A percentile compares a stretch with the other conserved stretches of the same genome.
Evolutionary conservation across 192 early-diverging fungal species (phyloP).

Genomic region (Coemansia sp.): DNA sequence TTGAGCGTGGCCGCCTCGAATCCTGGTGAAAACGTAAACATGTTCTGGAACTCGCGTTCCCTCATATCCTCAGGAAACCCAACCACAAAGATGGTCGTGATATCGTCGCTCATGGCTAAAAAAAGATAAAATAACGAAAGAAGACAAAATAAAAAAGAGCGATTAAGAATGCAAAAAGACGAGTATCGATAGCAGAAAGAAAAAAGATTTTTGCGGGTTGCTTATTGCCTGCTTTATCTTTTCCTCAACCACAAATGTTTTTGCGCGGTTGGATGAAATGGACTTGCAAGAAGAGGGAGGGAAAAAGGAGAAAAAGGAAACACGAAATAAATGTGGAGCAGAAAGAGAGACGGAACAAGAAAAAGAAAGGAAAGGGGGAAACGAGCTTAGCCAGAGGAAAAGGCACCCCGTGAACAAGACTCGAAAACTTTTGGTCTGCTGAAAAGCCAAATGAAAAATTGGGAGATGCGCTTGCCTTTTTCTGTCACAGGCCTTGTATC

Average conservation of each 20-base stretch:
- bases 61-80: slow-evolving; percentile 99
- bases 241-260: not conserved
- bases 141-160: slow-evolving; percentile 16
- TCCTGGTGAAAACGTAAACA: slow-evolving; percentile 97
- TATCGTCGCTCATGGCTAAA: slow-evolving; percentile 69
- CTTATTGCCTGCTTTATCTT: not conserved
- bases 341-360: slow-evolving; percentile 2
- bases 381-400: not conserved
- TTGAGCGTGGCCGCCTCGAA: slow-evolving; percentile 98
- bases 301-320: slow-evolving; percentile 10
- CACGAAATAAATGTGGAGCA: slow-evolving; percentile 11
- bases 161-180: slow-evolving; percentile 15
- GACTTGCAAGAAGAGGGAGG: slow-evolving; percentile 3
- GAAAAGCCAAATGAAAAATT: too few species aligned
- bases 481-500: too few species aligned
- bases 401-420: not conserved
- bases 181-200: not conserved
- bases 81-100: slow-evolving; percentile 99
- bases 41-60: slow-evolving; percentile 99
- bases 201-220: not conserved
- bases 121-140: slow-evolving; percentile 12
- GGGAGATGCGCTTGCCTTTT: too few species aligned
- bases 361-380: not conserved
- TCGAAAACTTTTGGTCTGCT: not conserved
- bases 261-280: not conserved